Base-by-base conservation (phyloP, 1,284 basidiomycete species). In the Microbotryum saponariae region DNA sequence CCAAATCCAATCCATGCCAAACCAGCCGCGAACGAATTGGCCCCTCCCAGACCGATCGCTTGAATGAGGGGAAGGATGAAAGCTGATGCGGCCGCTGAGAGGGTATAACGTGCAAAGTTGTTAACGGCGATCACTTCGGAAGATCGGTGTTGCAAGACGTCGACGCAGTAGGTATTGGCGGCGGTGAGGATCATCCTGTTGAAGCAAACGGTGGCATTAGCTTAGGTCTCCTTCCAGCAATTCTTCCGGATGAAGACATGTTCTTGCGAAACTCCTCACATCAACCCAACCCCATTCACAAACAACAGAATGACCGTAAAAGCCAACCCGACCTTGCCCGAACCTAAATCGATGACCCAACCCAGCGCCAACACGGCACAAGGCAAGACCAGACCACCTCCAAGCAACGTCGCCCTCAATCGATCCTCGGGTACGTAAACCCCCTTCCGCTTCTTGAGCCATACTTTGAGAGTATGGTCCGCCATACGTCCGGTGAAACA, bases 111-210 rank as follows among this genome's bases (percentile, higher is more conserved):
- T 4, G 65, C 27, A n/a, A 51, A 54, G 46, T 63, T 69, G 56
- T 60, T 61, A 21, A 57, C 46, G 0, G 61, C 67, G 63, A 78
- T 78, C 20, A 79, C 78, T 66, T 85, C 82, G 1, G 83, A 82
- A 60, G 81, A 81, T 20, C 78, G 75, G 4, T 73, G 69, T 48
- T 82, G 82, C 71, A 83, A 70, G 16, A 81, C 73, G 65, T 86
- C 85, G 20, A 86, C 80, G 25, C 75, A 73, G 71, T 85, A 85
- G 9, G 84, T 79, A 49, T 81, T 79, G 1, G 78, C 70, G 0
- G 83, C 81, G 0, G 79, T 78, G 6, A 85, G 72, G 6, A 80
- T 75, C 52, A 82, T 54, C 74, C 37, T 42, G 37, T 75, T 75
- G 42, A 73, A 62, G 4, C 70, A 72, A 2, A 73, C 48, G 76